A percentile compares a stretch with the other conserved stretches of the same genome.
These are phyloP conservation scores for Pelargonium citronellum DNA, from an alignment of 441 rosid species.

Conservation along the genomic window DNA sequence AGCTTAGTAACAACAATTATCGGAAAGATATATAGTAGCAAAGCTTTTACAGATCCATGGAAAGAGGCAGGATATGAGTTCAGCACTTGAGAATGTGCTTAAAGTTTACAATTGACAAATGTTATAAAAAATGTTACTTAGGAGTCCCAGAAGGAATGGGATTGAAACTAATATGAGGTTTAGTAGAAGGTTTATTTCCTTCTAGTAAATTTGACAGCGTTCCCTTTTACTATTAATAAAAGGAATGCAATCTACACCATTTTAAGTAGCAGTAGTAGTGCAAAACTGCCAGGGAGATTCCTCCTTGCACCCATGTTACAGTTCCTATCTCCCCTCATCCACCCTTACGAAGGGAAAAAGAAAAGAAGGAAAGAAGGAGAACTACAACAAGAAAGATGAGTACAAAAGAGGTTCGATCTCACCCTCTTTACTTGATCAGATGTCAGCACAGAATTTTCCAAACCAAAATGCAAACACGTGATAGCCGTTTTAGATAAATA, in stretches of 20 bases:
- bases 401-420: not conserved
- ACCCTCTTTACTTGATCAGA: not conserved
- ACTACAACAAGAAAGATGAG: not conserved
- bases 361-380: too few species aligned
- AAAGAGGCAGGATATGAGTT: not conserved
- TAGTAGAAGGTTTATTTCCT: not conserved
- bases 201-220: not conserved
- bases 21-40: not conserved
- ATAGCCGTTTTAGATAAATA: not conserved
- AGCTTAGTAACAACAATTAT: not conserved
- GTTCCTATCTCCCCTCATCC: not conserved
- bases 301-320: not conserved
- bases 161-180: not conserved
- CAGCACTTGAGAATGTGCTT: not conserved
- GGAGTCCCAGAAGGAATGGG: not conserved
- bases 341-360: too few species aligned
- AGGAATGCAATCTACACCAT: not conserved
- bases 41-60: not conserved
- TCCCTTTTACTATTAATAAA: too few species aligned
- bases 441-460: not conserved
- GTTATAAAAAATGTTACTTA: not conserved
- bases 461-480: not conserved
- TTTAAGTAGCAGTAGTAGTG: not conserved
- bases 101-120: not conserved
- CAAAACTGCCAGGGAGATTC: too few species aligned